phyloP scores from a whole-genome alignment of 2,329 filamentous ascomycete species.

The Lasiodiplodia gonubiensis region DNA sequence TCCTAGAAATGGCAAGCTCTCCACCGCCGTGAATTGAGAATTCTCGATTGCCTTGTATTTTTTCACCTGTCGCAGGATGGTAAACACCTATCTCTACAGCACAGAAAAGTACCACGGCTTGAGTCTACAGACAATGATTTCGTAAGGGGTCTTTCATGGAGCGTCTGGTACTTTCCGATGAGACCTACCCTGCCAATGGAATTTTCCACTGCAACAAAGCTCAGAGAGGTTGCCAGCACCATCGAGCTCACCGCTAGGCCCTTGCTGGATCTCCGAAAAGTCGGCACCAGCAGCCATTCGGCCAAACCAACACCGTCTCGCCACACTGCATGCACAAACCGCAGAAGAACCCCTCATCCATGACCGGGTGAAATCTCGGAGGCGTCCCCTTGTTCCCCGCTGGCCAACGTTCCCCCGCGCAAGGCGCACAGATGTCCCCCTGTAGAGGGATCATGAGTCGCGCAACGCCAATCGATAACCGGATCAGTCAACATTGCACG shows the following conservation, averaged over 20 bases:
- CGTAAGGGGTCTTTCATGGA: too few species aligned
- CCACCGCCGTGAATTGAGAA: too few species aligned
- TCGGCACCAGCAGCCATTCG: background rate
- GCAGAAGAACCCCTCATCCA: background rate
- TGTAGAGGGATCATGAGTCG: background rate
- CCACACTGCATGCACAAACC: background rate
- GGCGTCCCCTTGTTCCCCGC: background rate
- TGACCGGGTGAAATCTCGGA: background rate
- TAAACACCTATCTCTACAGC: too few species aligned
- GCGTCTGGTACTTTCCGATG: too few species aligned
- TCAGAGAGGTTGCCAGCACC: background rate
- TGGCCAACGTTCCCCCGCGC: background rate
- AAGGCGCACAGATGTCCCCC: background rate
- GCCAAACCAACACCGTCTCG: background rate
- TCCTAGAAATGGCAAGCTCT: too few species aligned
- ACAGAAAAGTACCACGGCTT: too few species aligned
- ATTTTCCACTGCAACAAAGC: background rate
- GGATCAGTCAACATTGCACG: background rate
- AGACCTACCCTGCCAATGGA: too few species aligned
- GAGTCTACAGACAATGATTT: too few species aligned
- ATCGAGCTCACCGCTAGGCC: background rate
- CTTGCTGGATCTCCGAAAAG: background rate
- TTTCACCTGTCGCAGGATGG: too few species aligned
- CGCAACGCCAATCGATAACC: conserved; percentile 16
- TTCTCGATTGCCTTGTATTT: too few species aligned